A percentile compares a stretch with the other conserved stretches of the same genome.
Evolutionary conservation across 495 filamentous ascomycete species (phyloP).

Genomic region (Chaetomium fimeti): DNA sequence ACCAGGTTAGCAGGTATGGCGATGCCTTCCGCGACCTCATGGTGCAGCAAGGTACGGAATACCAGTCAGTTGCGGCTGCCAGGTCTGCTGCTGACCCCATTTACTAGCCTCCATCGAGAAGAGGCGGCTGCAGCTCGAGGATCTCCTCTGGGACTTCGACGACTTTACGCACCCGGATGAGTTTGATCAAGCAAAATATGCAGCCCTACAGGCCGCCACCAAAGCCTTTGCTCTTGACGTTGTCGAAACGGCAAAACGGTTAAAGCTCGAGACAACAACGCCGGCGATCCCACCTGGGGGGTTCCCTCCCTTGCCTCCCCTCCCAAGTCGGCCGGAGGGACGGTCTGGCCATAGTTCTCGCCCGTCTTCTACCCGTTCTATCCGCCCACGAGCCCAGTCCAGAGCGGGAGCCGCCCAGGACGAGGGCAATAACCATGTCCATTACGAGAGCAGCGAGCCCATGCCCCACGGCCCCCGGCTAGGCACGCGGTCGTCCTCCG

Average conservation of each 20-base stretch:
- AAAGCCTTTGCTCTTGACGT: constrained; percentile 42
- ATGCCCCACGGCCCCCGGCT: neutral
- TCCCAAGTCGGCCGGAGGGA: constrained; percentile 19
- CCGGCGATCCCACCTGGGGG: constrained; percentile 18
- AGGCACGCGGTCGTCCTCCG: neutral
- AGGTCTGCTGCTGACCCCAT: neutral
- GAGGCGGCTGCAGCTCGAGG: constrained; percentile 36
- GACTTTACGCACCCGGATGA: constrained; percentile 38
- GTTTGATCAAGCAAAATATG: constrained; percentile 35
- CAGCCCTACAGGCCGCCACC: constrained; percentile 37
- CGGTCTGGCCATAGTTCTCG: neutral
- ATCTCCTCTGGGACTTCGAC: constrained; percentile 44
- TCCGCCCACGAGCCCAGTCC: constrained; percentile 7
- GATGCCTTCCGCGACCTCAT: constrained; percentile 38
- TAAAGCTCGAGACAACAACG: constrained; percentile 28
- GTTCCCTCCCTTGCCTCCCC: constrained; percentile 33
- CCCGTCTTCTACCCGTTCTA: constrained; percentile 2
- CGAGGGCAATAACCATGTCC: neutral
- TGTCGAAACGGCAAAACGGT: constrained; percentile 37
- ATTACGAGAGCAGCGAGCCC: neutral
- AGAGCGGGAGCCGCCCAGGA: neutral
- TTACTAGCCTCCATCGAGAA: constrained; percentile 32
- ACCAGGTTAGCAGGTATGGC: constrained; percentile 37
- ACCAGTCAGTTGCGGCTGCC: neutral
- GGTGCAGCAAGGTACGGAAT: constrained; percentile 37